Evolutionary conservation across 805 yeast genomes (phyloP).

Genomic region (Hanseniaspora opuntiae): DNA sequence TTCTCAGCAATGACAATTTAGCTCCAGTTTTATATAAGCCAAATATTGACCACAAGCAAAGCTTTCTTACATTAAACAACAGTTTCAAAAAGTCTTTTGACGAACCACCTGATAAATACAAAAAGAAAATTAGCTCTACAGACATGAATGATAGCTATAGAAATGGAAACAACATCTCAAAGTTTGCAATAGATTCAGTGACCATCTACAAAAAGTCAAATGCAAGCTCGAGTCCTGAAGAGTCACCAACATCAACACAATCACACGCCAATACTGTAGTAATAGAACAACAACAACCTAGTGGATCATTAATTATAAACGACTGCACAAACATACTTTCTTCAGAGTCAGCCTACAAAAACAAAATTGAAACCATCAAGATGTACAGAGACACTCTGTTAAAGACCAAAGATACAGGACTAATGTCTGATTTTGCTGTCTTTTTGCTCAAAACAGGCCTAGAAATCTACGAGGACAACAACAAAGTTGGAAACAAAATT

Average conservation of each 20-base stretch:
- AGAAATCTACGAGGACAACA: conserved; percentile 26
- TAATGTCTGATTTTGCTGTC: conserved; percentile 83
- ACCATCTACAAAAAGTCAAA: not conserved
- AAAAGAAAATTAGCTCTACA: too few species aligned
- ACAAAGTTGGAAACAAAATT: conserved; percentile 36
- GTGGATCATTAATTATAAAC: not conserved
- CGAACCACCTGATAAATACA: too few species aligned
- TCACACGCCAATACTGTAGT: not conserved
- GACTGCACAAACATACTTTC: not conserved
- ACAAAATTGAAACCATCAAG: conserved; percentile 33
- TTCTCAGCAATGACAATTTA: not conserved
- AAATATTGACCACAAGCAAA: not conserved
- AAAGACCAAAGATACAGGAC: conserved; percentile 65
- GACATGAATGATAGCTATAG: not conserved
- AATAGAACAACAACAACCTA: not conserved
- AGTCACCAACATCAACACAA: not conserved
- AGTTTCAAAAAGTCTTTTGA: too few species aligned
- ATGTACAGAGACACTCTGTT: conserved; percentile 39
- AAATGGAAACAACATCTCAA: not conserved
- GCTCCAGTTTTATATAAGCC: not conserved
- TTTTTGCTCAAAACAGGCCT: conserved; percentile 78
- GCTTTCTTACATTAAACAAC: not conserved
- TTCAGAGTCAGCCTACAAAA: conserved; percentile 20
- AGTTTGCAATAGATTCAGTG: not conserved
- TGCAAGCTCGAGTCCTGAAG: not conserved